Base-by-base conservation (phyloP, 208 protist genomes). In the Leishmania gerbilli region DNA sequence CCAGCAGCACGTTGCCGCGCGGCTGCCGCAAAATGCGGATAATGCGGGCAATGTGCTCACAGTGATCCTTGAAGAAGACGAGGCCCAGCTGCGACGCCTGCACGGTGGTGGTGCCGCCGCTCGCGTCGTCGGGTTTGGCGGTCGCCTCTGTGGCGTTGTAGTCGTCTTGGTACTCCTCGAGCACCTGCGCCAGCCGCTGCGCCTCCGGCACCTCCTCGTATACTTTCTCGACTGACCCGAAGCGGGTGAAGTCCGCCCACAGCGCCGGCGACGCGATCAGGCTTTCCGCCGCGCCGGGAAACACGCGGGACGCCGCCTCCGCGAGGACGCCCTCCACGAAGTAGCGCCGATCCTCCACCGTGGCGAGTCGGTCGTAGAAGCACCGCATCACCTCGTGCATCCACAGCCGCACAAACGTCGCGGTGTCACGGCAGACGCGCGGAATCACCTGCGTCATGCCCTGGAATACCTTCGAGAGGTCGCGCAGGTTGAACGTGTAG, bases 401-500 rank as follows among this genome's bases (percentile, higher is more conserved):
- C 98, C 98, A 99, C 21, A 99, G 91, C 17, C 95, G 91, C 40
- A 84, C 87, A 56, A 97, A 83, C 4, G 88, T 82, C n/a, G 89
- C 69, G 37, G 79, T 79, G 40, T 95, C 88, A 74, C 87, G 87
- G 74, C 95, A 97, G 27, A 94, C 89, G 71, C 94, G 89, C n/a
- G 96, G 94, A 34, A 94, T 93, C 15, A 96, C 95, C 88, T 99
- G 97, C 56, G 96, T 95, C 49, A 98, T 90, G 72, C 98, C 98
- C 84, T 98, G 95, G 72, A 99, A 98, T 27, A 99, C 95, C 90
- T 99, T 99, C 31, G 96, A 96, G 21, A 99, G 85, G 82, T 99
- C 99, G 76, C 99, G 95, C 21, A 99, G 89, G 80, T 99, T 99
- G 92, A 99, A 99, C 4, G 98, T 99, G 91, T 99, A 99, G 89